Evolutionary conservation across 371 early-diverging fungal species (phyloP), one percentile per base, ranked within the genome.

Genomic region (Gilbertella persicaria): DNA sequence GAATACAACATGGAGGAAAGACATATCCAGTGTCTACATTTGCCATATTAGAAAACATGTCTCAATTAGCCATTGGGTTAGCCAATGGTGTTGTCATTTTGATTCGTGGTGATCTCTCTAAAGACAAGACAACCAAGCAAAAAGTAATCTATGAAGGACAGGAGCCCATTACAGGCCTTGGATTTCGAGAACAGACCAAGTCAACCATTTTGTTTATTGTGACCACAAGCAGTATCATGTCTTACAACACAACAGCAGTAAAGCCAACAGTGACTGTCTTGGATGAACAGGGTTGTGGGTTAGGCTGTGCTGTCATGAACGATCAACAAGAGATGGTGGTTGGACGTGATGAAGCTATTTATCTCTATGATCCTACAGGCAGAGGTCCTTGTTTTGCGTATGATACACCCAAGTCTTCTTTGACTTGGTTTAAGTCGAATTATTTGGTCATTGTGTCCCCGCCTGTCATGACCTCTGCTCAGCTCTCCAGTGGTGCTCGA

Each of bases 361-460:
- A 91, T 60, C 88, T 94, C 38, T 97, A 95, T 68, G 90, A 85
- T 41, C 77, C 88, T 0, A 94, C 95, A 8, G 97, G 98, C 8
- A 84, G 96, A 26, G 96, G 96, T 3, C 91, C 93, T 3, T 96
- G 95, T 58, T 93, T 92, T 70, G 91, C 91, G 4, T 94, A 92
- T 49, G 95, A 96, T 45, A 87, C 83, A 2, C 76, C 88, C 25
- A 93, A 93, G 72, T 81, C 84, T 4, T 83, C 74, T 8, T 59
- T 91, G 26, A 78, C 77, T 1, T 93, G 90, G 84, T 91, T 89
- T 70, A 84, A 86, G 58, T 76, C 85, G 16, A 79, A 78, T 25
- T 90, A 92, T 47, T 67, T 93, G 30, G 85, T 88, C 28, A 79
- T 91, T 28, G 85, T 91, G 2, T 89, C 92, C 0, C 83, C 88